Evolutionary conservation across 148 eudicot species (phyloP).

Genomic region (Fagopyrum esculentum): DNA sequence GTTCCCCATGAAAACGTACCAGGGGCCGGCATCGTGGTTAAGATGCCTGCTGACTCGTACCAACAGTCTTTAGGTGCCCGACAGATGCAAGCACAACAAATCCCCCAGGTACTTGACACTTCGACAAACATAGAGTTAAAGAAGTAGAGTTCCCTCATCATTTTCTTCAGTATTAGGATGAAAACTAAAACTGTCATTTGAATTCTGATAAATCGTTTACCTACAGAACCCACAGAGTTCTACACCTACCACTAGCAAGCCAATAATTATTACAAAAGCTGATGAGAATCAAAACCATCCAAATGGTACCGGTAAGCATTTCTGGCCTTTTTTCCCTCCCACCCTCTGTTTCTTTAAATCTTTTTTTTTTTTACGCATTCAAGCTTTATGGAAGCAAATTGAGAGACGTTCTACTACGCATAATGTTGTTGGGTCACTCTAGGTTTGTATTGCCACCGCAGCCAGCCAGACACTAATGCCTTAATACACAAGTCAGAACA

Average conservation of each 20-base stretch:
- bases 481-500: neutral
- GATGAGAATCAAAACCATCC: neutral
- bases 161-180: neutral
- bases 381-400: neutral
- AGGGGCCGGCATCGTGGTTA: neutral
- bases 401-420: neutral
- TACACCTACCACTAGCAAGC: neutral
- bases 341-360: neutral
- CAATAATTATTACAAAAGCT: neutral
- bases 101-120: neutral
- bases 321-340: neutral
- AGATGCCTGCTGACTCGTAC: neutral
- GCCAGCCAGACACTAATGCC: too few relatives aligned
- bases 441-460: neutral
- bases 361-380: neutral
- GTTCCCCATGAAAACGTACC: neutral
- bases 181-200: neutral
- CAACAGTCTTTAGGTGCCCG: neutral
- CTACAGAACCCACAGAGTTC: neutral
- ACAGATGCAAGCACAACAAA: neutral
- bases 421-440: neutral
- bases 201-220: neutral
- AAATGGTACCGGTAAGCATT: neutral
- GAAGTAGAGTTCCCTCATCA: neutral
- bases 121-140: neutral